Percentiles rank a stretch among this genome's conserved stretches.
These are phyloP conservation scores for Striga asiatica DNA, from an alignment of 257 asterid species.

Conservation along the genomic window DNA sequence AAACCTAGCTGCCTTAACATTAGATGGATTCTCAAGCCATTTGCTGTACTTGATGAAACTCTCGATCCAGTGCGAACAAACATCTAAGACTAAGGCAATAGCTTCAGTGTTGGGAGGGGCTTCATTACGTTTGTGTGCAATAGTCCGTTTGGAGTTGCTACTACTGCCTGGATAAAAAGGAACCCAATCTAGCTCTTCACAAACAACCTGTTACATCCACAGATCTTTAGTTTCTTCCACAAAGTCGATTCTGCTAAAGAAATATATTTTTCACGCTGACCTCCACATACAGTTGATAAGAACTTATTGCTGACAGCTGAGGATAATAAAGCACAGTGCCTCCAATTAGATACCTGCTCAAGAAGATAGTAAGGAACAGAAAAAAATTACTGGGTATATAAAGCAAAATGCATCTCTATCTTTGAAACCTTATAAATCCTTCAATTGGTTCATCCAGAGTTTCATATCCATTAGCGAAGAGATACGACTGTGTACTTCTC, in stretches of 20 bases:
- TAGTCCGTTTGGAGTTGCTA: constrained; percentile 30
- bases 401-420: constrained; percentile 15
- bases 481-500: constrained; percentile 65
- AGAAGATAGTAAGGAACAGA: constrained; percentile 12
- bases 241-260: constrained; percentile 13
- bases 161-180: constrained; percentile 79
- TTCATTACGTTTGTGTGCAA: constrained; percentile 47
- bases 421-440: constrained; percentile 63
- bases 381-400: not conserved
- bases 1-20: constrained; percentile 82
- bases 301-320: constrained; percentile 89
- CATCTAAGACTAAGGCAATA: constrained; percentile 58
- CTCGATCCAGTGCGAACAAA: constrained; percentile 90
- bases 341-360: constrained; percentile 78
- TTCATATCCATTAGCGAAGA: constrained; percentile 64
- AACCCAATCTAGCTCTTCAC: constrained; percentile 99
- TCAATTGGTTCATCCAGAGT: constrained; percentile 58
- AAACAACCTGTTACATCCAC: constrained; percentile 62
- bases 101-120: constrained; percentile 69
- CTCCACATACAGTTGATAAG: constrained; percentile 99
- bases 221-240: constrained; percentile 17
- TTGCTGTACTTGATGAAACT: constrained; percentile 86
- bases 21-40: constrained; percentile 81
- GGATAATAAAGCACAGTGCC: constrained; percentile 95
- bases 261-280: constrained; percentile 48